Conservation (phyloP, 2,329 filamentous ascomycete species). For the Plectosphaerella cucumerina region DNA sequence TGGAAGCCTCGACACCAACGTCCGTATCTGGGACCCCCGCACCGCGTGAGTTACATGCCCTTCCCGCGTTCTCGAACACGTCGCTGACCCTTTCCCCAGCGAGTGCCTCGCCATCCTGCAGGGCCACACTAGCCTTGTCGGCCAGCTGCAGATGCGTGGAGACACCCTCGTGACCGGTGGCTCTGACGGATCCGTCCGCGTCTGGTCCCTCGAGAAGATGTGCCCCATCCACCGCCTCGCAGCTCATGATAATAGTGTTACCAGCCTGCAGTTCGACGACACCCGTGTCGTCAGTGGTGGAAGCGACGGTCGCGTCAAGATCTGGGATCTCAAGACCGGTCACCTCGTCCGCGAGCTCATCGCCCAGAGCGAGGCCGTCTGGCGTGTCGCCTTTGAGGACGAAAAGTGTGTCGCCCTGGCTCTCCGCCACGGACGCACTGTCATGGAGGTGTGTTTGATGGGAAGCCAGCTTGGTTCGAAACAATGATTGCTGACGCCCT, state of each 20-base stretch:
- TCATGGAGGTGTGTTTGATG: conserved; percentile 80
- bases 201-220: conserved; percentile 92
- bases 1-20: conserved; percentile 92
- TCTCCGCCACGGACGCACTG: conserved; percentile 75
- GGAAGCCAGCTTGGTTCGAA: too few relatives aligned
- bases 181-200: conserved; percentile 90
- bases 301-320: conserved; percentile 95
- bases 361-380: conserved; percentile 88
- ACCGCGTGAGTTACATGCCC: conserved; percentile 61
- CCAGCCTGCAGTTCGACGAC: conserved; percentile 95
- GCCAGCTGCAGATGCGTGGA: conserved; percentile 91
- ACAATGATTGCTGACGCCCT: conserved; percentile 20
- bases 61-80: not conserved
- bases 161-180: conserved; percentile 95
- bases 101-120: conserved; percentile 89
- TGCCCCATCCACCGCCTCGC: conserved; percentile 90
- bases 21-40: conserved; percentile 91
- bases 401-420: conserved; percentile 98
- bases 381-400: conserved; percentile 96
- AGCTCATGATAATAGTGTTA: conserved; percentile 97
- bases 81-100: conserved; percentile 34
- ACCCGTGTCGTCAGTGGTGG: conserved; percentile 93
- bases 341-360: conserved; percentile 88
- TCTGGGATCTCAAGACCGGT: conserved; percentile 94
- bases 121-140: conserved; percentile 93